These are phyloP conservation scores for Lyophyllum atratum DNA, from an alignment of 768 basidiomycete genomes.

Conservation along the genomic window DNA sequence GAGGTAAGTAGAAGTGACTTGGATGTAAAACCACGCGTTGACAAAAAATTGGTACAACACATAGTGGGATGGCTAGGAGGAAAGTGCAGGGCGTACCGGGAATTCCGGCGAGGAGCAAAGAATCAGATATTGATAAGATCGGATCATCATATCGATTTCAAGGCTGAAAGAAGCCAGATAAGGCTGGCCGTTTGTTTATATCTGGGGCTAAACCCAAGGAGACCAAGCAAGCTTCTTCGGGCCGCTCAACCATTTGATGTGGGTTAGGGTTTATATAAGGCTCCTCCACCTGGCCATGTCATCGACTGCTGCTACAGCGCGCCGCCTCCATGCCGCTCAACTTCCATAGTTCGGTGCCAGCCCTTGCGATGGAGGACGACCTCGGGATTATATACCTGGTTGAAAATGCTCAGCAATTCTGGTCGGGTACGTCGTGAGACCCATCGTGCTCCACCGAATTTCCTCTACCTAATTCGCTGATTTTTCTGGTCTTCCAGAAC, in stretches of 20 bases:
- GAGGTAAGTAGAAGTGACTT: too few relatives aligned
- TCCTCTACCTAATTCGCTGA: not conserved
- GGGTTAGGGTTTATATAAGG: constrained; percentile 13
- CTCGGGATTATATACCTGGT: constrained; percentile 82
- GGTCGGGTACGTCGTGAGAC: constrained; percentile 87
- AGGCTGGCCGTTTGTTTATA: too few relatives aligned
- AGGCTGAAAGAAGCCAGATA: too few relatives aligned
- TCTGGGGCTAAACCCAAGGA: not conserved
- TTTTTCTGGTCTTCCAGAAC: constrained; percentile 69
- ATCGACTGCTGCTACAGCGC: not conserved
- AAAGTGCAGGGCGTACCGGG: too few relatives aligned
- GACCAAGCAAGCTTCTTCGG: too few relatives aligned
- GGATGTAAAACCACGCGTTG: too few relatives aligned
- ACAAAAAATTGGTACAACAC: too few relatives aligned
- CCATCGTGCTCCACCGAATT: not conserved
- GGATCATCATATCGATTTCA: too few relatives aligned
- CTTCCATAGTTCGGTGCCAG: constrained; percentile 25
- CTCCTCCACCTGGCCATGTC: not conserved
- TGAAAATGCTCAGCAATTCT: constrained; percentile 84
- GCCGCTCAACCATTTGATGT: too few relatives aligned
- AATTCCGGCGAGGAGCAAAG: too few relatives aligned
- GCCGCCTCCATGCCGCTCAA: constrained; percentile 26
- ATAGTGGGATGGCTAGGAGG: too few relatives aligned
- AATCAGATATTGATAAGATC: too few relatives aligned
- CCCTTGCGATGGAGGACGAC: constrained; percentile 58